Evolutionary conservation across 257 asterid species (phyloP).

Genomic region (Solanum gracilifrons): DNA sequence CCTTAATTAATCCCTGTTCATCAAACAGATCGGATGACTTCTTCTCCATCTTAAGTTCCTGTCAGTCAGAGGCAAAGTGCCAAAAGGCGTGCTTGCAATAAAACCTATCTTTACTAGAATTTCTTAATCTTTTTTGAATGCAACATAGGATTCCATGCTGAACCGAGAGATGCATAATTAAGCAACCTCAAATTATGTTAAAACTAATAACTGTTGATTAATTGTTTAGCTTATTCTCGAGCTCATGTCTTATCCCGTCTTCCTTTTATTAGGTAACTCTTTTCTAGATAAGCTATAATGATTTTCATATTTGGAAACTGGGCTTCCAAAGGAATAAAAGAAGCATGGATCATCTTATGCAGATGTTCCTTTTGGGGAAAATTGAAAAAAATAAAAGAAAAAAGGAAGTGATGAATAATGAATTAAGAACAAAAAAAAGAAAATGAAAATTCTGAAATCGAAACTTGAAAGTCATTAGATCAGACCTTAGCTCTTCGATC

Average conservation of each 20-base stretch:
- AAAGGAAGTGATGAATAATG: background rate
- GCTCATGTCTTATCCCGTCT: background rate
- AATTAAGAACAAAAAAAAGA: background rate
- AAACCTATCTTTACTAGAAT: no score
- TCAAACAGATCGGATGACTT: background rate
- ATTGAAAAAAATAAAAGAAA: background rate
- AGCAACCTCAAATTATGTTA: background rate
- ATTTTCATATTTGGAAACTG: background rate
- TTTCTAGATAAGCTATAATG: background rate
- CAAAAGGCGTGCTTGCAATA: background rate
- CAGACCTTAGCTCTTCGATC: conserved; percentile 46
- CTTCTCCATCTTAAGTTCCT: no score
- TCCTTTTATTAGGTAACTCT: background rate
- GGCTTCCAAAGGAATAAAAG: background rate
- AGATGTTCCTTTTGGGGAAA: background rate
- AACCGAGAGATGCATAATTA: background rate
- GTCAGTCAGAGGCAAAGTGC: no score
- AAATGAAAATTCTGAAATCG: background rate
- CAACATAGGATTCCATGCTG: no score
- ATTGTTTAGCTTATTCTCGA: background rate
- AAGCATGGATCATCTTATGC: background rate
- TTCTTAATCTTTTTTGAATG: no score
- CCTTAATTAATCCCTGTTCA: conserved; percentile 28
- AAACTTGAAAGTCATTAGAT: background rate
- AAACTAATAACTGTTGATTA: background rate